Evolutionary conservation across 345 rosid species (phyloP).

Genomic region (Gossypium bickii): DNA sequence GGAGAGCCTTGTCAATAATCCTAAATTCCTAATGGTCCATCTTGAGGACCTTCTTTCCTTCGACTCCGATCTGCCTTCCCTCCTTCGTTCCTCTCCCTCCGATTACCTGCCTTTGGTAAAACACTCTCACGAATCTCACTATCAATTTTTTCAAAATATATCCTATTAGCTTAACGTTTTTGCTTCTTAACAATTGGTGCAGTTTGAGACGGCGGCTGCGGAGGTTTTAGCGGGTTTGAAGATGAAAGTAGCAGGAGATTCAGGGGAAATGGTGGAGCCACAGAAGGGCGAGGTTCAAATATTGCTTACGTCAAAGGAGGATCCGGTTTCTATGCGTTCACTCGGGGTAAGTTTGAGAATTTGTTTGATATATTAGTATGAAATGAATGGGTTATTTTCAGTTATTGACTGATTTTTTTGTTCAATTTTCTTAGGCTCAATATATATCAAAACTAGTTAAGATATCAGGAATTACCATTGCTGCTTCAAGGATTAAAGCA

Average conservation of each 20-base stretch:
- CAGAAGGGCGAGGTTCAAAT: conserved; percentile 62
- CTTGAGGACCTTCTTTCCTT: conserved; percentile 82
- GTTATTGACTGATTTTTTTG: not conserved
- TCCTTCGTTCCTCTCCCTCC: conserved; percentile 75
- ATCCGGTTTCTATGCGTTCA: conserved; percentile 71
- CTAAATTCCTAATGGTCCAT: conserved; percentile 60
- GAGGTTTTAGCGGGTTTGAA: conserved; percentile 80
- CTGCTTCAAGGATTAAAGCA: conserved; percentile 96
- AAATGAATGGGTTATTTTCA: not conserved
- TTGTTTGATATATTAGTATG: not conserved
- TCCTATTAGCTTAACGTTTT: not conserved
- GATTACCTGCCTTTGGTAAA: conserved; percentile 78
- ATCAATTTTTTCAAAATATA: not conserved
- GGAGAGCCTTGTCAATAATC: conserved; percentile 76
- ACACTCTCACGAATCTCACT: not conserved
- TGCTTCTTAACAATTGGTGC: not conserved
- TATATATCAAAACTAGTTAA: conserved; percentile 81
- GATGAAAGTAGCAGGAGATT: conserved; percentile 67
- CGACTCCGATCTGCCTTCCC: conserved; percentile 75
- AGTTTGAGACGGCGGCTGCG: conserved; percentile 92
- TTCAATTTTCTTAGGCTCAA: conserved; percentile 48
- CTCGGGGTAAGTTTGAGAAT: conserved; percentile 62
- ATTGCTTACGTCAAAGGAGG: conserved; percentile 77
- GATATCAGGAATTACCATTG: conserved; percentile 86
- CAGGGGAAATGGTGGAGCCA: conserved; percentile 85